phyloP scores from a whole-genome alignment of 1,284 basidiomycete genomes.

The Moesziomyces aphidis region DNA sequence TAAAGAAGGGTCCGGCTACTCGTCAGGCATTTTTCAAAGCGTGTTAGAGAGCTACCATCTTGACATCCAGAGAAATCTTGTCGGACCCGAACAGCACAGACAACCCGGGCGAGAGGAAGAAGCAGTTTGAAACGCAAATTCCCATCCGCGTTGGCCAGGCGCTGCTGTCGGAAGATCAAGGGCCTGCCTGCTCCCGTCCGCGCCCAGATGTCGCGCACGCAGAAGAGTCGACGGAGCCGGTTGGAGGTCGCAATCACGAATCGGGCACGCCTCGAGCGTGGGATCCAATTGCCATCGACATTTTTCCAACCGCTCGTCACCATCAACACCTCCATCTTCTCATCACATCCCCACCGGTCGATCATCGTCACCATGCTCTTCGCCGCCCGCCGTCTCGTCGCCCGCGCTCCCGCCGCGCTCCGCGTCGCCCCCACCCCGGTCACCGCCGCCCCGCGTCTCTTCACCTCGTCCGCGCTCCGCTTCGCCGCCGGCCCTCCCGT shows the following conservation, averaged over 20 bases:
- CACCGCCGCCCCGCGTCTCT: slow-evolving; percentile 45
- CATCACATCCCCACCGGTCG: slow-evolving; percentile 4
- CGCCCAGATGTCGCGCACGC: not conserved
- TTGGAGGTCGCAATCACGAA: not conserved
- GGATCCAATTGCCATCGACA: slow-evolving; percentile 11
- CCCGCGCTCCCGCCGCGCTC: slow-evolving; percentile 45
- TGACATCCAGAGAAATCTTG: not conserved
- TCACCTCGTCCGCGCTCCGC: slow-evolving; percentile 53
- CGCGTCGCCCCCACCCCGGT: slow-evolving; percentile 43
- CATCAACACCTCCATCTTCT: slow-evolving; percentile 11
- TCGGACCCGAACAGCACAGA: slow-evolving; percentile 29
- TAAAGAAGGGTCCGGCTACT: slow-evolving; percentile 18
- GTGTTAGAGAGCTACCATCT: not conserved
- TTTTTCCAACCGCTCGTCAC: slow-evolving; percentile 1
- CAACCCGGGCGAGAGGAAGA: slow-evolving; percentile 17
- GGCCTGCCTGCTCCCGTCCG: not conserved
- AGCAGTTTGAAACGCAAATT: slow-evolving; percentile 11
- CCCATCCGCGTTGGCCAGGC: not conserved
- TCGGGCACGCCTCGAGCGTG: not conserved
- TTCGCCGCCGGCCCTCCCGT: slow-evolving; percentile 72
- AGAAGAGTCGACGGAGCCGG: not conserved
- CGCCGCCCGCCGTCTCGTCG: slow-evolving; percentile 47
- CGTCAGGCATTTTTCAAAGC: not conserved
- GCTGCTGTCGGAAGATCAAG: slow-evolving; percentile 39
- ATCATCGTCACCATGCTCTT: slow-evolving; percentile 41